A percentile compares a stretch with the other conserved stretches of the same genome.
These are phyloP conservation scores for Camelina laxa DNA, from an alignment of 345 rosid genomes.

Conservation along the genomic window DNA sequence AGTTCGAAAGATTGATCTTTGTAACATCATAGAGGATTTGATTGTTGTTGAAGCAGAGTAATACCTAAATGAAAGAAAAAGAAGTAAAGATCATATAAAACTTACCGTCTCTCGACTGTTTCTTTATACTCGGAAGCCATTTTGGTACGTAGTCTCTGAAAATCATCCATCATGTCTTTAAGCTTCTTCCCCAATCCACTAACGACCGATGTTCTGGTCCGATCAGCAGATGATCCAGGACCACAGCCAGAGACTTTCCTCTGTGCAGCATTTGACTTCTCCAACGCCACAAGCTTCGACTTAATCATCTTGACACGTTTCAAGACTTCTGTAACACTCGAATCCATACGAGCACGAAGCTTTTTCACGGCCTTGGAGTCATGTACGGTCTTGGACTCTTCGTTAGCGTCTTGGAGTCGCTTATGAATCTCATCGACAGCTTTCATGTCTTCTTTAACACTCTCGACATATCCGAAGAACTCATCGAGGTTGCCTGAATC, in stretches of 20 bases:
- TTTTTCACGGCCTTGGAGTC: conserved; percentile 69
- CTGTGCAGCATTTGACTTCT: conserved; percentile 76
- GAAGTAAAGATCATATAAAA: background rate
- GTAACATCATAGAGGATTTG: too few relatives aligned
- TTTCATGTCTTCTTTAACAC: conserved; percentile 76
- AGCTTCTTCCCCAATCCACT: conserved; percentile 82
- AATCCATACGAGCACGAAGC: conserved; percentile 71
- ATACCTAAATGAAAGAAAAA: background rate
- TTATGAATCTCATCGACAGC: conserved; percentile 63
- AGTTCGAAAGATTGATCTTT: background rate
- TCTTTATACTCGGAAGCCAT: conserved; percentile 73
- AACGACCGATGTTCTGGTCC: conserved; percentile 83
- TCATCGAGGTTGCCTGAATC: conserved; percentile 67
- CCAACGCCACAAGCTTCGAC: conserved; percentile 74
- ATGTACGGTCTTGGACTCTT: conserved; percentile 69
- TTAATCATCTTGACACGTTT: conserved; percentile 70
- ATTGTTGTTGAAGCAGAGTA: background rate
- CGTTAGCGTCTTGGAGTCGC: conserved; percentile 68
- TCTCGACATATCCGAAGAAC: conserved; percentile 82
- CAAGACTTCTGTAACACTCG: conserved; percentile 63
- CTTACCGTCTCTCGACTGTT: conserved; percentile 65
- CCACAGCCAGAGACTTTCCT: conserved; percentile 76
- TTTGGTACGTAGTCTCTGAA: conserved; percentile 61
- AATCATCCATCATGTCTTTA: conserved; percentile 72
- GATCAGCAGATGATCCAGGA: conserved; percentile 80